Evolutionary conservation across 2,329 filamentous ascomycete genomes (phyloP).

Genomic region (Penicillium sp.): DNA sequence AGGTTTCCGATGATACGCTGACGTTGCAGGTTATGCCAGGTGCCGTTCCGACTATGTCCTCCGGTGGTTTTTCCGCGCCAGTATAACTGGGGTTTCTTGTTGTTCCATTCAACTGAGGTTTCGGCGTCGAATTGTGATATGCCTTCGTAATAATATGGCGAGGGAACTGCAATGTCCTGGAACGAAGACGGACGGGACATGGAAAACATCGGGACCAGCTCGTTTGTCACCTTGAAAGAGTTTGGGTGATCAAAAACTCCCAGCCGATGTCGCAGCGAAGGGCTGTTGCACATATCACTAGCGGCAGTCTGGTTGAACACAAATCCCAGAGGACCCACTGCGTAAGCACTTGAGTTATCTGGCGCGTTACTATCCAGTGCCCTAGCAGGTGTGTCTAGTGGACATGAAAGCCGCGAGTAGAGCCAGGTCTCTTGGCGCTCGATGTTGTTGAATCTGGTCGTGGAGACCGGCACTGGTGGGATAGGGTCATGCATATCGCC

Average conservation of each 20-base stretch:
- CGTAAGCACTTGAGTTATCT: slow-evolving; percentile 2
- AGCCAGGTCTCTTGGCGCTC: slow-evolving; percentile 18
- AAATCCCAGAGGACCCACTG: slow-evolving; percentile 9
- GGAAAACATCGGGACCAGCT: slow-evolving; percentile 15
- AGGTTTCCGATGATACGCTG: slow-evolving; percentile 76
- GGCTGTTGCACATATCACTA: slow-evolving; percentile 14
- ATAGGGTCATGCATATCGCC: background rate
- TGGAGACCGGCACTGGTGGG: background rate
- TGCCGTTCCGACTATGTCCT: slow-evolving; percentile 77
- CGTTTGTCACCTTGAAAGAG: slow-evolving; percentile 12
- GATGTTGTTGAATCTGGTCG: slow-evolving; percentile 12
- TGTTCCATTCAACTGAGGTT: slow-evolving; percentile 7
- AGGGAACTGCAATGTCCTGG: slow-evolving; percentile 17
- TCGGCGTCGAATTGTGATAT: slow-evolving; percentile 3
- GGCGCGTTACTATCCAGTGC: slow-evolving; percentile 1
- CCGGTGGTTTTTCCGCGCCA: slow-evolving; percentile 95
- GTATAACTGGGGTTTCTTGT: slow-evolving; percentile 70
- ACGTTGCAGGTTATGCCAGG: slow-evolving; percentile 81
- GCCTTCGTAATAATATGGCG: slow-evolving; percentile 14
- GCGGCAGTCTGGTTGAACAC: slow-evolving; percentile 13
- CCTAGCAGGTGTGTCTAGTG: slow-evolving; percentile 15
- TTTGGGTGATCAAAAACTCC: slow-evolving; percentile 14
- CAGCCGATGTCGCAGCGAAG: slow-evolving; percentile 10
- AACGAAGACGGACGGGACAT: slow-evolving; percentile 16
- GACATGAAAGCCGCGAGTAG: slow-evolving; percentile 12